A percentile compares a stretch with the other conserved stretches of the same genome.
These are phyloP conservation scores for Vaccinium darrowii DNA, from an alignment of 148 eudicot genomes.

Conservation along the genomic window DNA sequence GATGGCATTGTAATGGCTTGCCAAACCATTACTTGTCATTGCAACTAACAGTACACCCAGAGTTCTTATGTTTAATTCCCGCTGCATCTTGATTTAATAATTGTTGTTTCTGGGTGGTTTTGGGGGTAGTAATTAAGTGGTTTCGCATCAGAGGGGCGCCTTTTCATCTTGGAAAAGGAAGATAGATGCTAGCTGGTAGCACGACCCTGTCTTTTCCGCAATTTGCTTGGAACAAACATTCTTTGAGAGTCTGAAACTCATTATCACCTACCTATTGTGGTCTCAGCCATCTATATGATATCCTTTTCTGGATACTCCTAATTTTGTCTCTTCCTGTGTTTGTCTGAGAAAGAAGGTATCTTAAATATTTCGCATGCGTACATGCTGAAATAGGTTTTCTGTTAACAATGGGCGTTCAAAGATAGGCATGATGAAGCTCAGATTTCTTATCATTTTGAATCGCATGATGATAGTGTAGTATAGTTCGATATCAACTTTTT, in stretches of 20 bases:
- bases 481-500: neutral
- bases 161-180: neutral
- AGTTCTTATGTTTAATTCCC: neutral
- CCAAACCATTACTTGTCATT: neutral
- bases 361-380: neutral
- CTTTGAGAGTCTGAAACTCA: neutral
- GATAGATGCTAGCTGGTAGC: neutral
- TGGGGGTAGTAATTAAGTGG: neutral
- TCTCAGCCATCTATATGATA: neutral
- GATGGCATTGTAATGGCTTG: neutral
- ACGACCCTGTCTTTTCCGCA: neutral
- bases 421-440: constrained; percentile 1
- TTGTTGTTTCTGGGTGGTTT: neutral
- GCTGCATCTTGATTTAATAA: neutral
- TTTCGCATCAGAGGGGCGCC: neutral
- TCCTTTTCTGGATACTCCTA: neutral
- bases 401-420: neutral
- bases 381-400: neutral
- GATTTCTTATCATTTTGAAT: neutral
- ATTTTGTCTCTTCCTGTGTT: neutral
- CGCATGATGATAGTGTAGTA: neutral
- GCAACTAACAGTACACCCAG: neutral
- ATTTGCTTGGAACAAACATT: neutral
- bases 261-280: neutral
- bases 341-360: constrained; percentile 6